Evolutionary conservation across 352 stramenopile species (phyloP).

Genomic region (Phytophthora syringae): DNA sequence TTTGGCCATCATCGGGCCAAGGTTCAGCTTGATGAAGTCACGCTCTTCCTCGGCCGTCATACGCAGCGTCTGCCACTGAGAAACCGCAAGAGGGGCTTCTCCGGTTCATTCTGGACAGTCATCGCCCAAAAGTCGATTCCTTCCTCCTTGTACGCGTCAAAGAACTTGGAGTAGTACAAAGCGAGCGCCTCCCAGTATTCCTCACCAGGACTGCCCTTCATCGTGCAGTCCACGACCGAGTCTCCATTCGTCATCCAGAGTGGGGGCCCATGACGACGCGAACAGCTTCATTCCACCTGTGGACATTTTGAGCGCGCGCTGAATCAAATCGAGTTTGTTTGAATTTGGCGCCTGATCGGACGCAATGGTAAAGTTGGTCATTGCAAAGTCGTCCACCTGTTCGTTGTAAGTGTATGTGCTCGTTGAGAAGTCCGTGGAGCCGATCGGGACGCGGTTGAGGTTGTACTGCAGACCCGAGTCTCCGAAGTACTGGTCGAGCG

Average conservation of each 20-base stretch:
- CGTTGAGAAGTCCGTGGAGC: conserved; percentile 76
- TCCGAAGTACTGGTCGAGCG: conserved; percentile 69
- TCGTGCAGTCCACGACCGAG: conserved; percentile 42
- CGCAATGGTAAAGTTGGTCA: conserved; percentile 68
- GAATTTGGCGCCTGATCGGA: conserved; percentile 55
- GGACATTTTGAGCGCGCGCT: conserved; percentile 39
- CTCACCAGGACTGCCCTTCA: conserved; percentile 48
- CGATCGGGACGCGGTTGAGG: conserved; percentile 73
- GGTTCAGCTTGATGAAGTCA: conserved; percentile 69
- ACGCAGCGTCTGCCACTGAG: conserved; percentile 53
- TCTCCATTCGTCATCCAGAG: conserved; percentile 80
- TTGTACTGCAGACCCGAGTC: conserved; percentile 62
- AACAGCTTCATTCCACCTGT: conserved; percentile 57
- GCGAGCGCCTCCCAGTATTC: conserved; percentile 62
- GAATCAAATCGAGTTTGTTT: conserved; percentile 47
- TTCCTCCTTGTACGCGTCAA: conserved; percentile 64
- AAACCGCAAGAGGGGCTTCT: conserved; percentile 41
- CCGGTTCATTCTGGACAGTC: conserved; percentile 81
- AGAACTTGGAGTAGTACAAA: conserved; percentile 83
- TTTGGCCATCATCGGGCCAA: conserved; percentile 62
- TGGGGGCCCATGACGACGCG: conserved; percentile 73
- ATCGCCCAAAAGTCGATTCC: conserved; percentile 71
- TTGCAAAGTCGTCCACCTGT: conserved; percentile 38
- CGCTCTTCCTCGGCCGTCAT: conserved; percentile 38
- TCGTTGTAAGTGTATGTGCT: conserved; percentile 51